phyloP scores from a whole-genome alignment of 2,329 filamentous ascomycete species.

The Botrytis tulipae region DNA sequence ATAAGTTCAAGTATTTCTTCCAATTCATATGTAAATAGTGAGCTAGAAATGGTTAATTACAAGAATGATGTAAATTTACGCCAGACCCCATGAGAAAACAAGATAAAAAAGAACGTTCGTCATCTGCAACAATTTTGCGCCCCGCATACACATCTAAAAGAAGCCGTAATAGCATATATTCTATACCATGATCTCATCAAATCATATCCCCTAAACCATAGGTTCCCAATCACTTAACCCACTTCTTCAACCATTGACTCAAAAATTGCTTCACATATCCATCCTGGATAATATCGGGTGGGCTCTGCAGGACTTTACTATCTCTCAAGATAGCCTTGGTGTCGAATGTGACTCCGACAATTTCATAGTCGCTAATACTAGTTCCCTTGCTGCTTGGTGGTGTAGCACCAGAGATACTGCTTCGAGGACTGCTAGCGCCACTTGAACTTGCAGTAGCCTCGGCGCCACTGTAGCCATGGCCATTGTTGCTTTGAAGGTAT shows the following conservation, averaged over 20 bases:
- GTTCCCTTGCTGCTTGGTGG: slow-evolving; percentile 9
- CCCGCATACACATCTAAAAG: background rate
- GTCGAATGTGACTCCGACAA: slow-evolving; percentile 19
- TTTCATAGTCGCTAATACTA: slow-evolving; percentile 10
- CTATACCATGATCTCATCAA: background rate
- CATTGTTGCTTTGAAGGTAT: slow-evolving; percentile 18
- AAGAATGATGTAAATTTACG: slow-evolving; percentile 13
- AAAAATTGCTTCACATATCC: slow-evolving; percentile 20
- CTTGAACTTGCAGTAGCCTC: slow-evolving; percentile 2
- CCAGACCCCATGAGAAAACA: slow-evolving; percentile 23
- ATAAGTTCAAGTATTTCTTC: background rate
- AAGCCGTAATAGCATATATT: background rate
- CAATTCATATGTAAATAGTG: background rate
- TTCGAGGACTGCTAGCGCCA: slow-evolving; percentile 4
- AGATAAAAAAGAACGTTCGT: background rate
- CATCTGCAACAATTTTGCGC: background rate
- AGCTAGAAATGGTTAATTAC: background rate
- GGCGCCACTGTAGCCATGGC: slow-evolving; percentile 1
- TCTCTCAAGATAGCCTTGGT: slow-evolving; percentile 19
- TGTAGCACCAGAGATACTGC: background rate
- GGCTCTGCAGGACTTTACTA: slow-evolving; percentile 16
- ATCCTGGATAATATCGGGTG: slow-evolving; percentile 22
- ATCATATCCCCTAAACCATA: background rate
- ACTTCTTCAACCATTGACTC: slow-evolving; percentile 18
- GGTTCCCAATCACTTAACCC: background rate